Evolutionary conservation across 768 basidiomycete genomes (phyloP).

Genomic region (Tylopilus plumbeoviolaceoides): DNA sequence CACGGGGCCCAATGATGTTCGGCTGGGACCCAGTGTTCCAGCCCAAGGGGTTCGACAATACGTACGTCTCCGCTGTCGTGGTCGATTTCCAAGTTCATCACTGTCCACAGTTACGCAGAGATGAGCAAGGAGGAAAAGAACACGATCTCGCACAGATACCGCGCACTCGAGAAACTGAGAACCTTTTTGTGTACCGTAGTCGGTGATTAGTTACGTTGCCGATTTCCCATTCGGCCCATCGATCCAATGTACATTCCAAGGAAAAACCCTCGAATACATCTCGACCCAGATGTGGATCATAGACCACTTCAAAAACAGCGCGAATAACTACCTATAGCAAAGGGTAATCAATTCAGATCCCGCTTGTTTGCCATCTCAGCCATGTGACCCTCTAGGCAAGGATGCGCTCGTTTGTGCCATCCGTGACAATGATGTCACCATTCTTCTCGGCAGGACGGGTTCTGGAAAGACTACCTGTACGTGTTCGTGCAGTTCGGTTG

Average conservation of each 20-base stretch:
- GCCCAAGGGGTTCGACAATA: constrained; percentile 68
- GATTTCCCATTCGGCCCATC: too few species aligned
- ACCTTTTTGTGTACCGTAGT: constrained; percentile 27
- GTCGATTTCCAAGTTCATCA: not conserved
- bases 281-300: constrained; percentile 12
- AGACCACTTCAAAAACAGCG: constrained; percentile 56
- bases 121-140: constrained; percentile 65
- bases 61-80: constrained; percentile 43
- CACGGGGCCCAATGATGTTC: constrained; percentile 73
- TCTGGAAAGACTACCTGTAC: constrained; percentile 99
- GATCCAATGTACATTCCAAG: constrained; percentile 26
- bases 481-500: constrained; percentile 32
- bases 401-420: constrained; percentile 74
- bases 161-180: constrained; percentile 57
- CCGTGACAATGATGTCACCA: constrained; percentile 72
- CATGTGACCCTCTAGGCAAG: constrained; percentile 45
- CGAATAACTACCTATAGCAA: constrained; percentile 71
- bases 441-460: constrained; percentile 94
- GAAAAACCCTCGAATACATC: constrained; percentile 23
- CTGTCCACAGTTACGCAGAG: constrained; percentile 54
- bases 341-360: constrained; percentile 40
- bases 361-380: not conserved
- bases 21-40: constrained; percentile 93
- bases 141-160: constrained; percentile 59
- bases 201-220: constrained; percentile 13